Evolutionary conservation across 345 rosid species (phyloP), one percentile per base, ranked within the genome.

Genomic region (Bruguiera gymnorhiza): DNA sequence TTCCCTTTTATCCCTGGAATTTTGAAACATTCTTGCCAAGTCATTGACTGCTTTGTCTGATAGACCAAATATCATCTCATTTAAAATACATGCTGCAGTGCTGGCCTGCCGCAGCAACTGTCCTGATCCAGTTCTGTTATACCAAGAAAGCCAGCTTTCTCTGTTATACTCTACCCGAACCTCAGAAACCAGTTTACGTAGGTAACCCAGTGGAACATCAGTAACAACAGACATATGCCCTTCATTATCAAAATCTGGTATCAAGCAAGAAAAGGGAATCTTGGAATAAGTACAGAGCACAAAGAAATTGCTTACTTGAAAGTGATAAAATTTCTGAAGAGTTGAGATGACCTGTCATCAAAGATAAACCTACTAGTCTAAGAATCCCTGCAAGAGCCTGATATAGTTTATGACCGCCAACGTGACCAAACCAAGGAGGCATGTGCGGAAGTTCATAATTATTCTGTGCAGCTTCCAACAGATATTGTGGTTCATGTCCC

Each of bases 91-190:
- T 11, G 80, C 83, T 23, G 97, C 91, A 32, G 93, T 90, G 71
- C 89, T 79, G 29, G 97, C 97, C 75, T 86, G 93, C 37, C 89
- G 93, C 70, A 94, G 72, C 75, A 88, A 79, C 75, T 87, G 90
- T 70, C 96, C 97, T 61, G 89, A 86, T 71, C 96, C 92, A 48
- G 80, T 85, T 80, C 85, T 84, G 58, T 78, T 72, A 79, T 84
- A 94, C 99, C 99, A 94, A 59, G 85, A 81, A 52, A 83, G 86
- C 96, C 92, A 89, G 80, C 83, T 84, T 78, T 94, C 96, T 65
- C 82, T 81, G 50, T 37, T 85, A 73, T 78, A 88, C 72, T 89
- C 88, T 70, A 51, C 72, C 63, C 96, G 93, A 71, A 89, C 66
- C 72, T 91, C 97, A 75, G 89, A 84, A 73, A 94, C 77, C 80